phyloP scores from a whole-genome alignment of 805 yeast species.

The Kluyveromyces starmeri region DNA sequence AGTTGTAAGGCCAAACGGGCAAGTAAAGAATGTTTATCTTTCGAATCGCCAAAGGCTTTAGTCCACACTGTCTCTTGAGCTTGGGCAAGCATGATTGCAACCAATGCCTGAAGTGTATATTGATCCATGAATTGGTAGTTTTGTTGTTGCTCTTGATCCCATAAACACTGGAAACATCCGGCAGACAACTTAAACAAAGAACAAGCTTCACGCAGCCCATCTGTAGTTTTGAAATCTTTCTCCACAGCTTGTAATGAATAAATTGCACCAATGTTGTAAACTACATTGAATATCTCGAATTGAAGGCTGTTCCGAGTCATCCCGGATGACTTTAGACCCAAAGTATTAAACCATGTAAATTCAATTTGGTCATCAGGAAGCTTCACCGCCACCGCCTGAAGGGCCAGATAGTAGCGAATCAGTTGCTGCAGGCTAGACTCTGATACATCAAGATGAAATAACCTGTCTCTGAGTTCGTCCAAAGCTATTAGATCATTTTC shows the following conservation, averaged over 20 bases:
- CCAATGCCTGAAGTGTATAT: constrained; percentile 43
- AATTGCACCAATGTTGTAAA: constrained; percentile 61
- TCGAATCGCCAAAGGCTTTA: constrained; percentile 39
- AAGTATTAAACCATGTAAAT: constrained; percentile 67
- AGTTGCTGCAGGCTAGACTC: constrained; percentile 31
- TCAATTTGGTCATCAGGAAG: constrained; percentile 55
- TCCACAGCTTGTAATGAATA: constrained; percentile 48
- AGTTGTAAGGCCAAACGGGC: constrained; percentile 60
- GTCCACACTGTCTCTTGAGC: constrained; percentile 86
- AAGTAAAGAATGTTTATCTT: constrained; percentile 46
- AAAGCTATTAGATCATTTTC: constrained; percentile 36
- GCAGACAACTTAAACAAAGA: constrained; percentile 62
- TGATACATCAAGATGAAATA: constrained; percentile 31
- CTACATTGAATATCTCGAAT: constrained; percentile 53
- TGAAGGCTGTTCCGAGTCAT: constrained; percentile 41
- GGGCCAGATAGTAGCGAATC: constrained; percentile 38
- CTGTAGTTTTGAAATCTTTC: constrained; percentile 36
- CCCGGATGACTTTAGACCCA: constrained; percentile 46
- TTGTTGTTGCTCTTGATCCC: constrained; percentile 12
- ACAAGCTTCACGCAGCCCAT: constrained; percentile 55
- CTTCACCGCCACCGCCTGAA: constrained; percentile 39
- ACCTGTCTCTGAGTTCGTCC: constrained; percentile 35
- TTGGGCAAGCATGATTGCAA: constrained; percentile 58
- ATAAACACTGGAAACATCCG: constrained; percentile 45
- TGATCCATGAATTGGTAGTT: constrained; percentile 31